Conservation (phyloP, 176 grass and related monocot species). For the Oryza australiensis region DNA sequence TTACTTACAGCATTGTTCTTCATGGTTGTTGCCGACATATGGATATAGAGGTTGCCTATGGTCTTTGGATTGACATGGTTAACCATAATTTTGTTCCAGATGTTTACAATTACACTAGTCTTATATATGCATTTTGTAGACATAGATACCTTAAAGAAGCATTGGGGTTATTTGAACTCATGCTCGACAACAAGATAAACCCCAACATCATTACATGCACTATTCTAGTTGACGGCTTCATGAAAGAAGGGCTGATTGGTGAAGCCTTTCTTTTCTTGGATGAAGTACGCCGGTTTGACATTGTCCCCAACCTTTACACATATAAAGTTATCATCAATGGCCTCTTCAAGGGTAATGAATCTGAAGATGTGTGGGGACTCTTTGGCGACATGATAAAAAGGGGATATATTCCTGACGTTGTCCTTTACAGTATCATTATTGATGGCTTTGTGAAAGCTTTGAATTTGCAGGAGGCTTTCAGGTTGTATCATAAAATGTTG, state of each 20-base stretch:
- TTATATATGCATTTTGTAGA: slow-evolving; percentile 69
- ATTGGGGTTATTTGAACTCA: slow-evolving; percentile 57
- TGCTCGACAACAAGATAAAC: slow-evolving; percentile 52
- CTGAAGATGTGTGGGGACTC: slow-evolving; percentile 42
- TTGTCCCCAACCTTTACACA: slow-evolving; percentile 60
- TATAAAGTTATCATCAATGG: slow-evolving; percentile 73
- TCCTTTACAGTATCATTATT: slow-evolving; percentile 66
- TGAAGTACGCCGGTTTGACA: slow-evolving; percentile 48
- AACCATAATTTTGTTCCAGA: slow-evolving; percentile 46
- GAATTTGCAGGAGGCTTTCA: slow-evolving; percentile 53
- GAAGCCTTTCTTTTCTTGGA: slow-evolving; percentile 65
- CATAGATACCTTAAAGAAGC: slow-evolving; percentile 62
- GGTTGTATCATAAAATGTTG: slow-evolving; percentile 46
- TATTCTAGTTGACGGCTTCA: slow-evolving; percentile 59
- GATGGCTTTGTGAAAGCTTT: slow-evolving; percentile 65
- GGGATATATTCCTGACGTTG: slow-evolving; percentile 56
- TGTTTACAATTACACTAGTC: slow-evolving; percentile 67
- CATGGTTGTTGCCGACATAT: slow-evolving; percentile 59
- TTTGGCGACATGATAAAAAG: slow-evolving; percentile 78
- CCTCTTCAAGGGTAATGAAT: slow-evolving; percentile 58
- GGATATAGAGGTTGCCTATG: slow-evolving; percentile 43
- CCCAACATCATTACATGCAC: slow-evolving; percentile 78
- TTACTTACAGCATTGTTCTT: slow-evolving; percentile 67
- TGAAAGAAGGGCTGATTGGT: slow-evolving; percentile 47
- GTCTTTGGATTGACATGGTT: slow-evolving; percentile 62